phyloP scores from a whole-genome alignment of 2,329 filamentous ascomycete species.

The Diaporthe sp. region DNA sequence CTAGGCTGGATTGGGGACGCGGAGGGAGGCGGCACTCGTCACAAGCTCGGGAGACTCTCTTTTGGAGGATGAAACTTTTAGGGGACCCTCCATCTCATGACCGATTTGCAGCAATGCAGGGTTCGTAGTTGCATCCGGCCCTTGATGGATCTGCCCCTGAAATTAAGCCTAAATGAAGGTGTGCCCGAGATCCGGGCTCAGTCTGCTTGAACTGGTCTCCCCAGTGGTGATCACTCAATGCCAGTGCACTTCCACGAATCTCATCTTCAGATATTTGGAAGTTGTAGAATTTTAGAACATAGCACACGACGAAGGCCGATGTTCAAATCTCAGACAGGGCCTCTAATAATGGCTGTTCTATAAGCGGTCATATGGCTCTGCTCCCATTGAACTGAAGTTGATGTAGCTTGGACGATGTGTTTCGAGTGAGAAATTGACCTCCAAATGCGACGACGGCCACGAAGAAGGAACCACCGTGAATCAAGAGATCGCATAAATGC shows the following conservation, averaged over 20 bases:
- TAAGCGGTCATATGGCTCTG: too few species aligned
- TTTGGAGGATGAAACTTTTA: not conserved
- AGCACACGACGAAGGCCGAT: too few species aligned
- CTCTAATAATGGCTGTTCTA: not conserved
- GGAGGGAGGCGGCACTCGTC: conserved; percentile 3
- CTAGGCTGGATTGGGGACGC: conserved; percentile 18
- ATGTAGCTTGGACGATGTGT: too few species aligned
- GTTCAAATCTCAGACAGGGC: too few species aligned
- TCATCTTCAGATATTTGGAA: not conserved
- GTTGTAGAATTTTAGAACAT: too few species aligned
- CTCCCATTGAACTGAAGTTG: not conserved
- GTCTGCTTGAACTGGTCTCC: not conserved
- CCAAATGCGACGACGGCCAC: not conserved
- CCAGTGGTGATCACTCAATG: not conserved
- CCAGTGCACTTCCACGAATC: too few species aligned
- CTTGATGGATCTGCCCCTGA: not conserved
- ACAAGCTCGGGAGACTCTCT: not conserved
- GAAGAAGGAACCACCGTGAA: not conserved
- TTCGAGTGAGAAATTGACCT: not conserved
- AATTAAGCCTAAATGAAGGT: conserved; percentile 17
- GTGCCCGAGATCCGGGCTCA: not conserved
- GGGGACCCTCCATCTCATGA: not conserved
- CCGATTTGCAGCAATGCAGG: not conserved
- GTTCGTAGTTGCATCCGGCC: not conserved
- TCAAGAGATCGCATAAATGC: not conserved